A percentile compares a stretch with the other conserved stretches of the same genome.
Conservation (phyloP, 768 basidiomycete genomes). For the Dacryopinax spathularia region DNA sequence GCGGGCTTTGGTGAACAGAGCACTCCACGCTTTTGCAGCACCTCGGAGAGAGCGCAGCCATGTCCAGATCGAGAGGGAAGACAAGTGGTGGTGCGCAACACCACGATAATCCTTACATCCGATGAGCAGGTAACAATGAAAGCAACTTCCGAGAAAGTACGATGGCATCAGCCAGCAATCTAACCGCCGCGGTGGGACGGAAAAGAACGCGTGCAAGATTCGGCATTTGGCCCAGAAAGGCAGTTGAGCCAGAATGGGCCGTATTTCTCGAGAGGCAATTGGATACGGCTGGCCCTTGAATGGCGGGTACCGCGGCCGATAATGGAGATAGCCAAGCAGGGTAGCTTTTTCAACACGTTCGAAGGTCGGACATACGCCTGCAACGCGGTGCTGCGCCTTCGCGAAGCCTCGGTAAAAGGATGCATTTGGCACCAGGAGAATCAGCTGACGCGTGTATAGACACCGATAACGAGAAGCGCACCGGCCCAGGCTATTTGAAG, state of each 20-base stretch:
- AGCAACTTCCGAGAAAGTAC: not conserved
- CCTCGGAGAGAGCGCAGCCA: no score
- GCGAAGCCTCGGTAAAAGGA: not conserved
- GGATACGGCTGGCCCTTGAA: not conserved
- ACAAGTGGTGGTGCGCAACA: no score
- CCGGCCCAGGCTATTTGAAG: not conserved
- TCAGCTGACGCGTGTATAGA: not conserved
- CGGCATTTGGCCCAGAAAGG: constrained; percentile 1
- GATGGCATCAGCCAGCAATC: not conserved
- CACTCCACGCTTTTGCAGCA: no score
- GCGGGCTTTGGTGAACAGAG: no score
- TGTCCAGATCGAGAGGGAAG: no score
- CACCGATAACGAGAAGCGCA: not conserved
- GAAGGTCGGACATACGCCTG: not conserved
- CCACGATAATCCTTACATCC: no score
- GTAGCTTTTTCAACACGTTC: not conserved
- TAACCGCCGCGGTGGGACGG: not conserved
- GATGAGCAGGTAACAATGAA: no score
- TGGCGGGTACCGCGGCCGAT: not conserved
- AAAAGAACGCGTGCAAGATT: not conserved
- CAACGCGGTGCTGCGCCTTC: not conserved
- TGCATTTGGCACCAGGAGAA: not conserved
- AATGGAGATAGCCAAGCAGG: not conserved
- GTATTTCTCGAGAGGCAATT: not conserved
- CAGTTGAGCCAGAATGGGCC: not conserved